phyloP scores from a whole-genome alignment of 2,329 filamentous ascomycete genomes.

The Diaporthe destruens region DNA sequence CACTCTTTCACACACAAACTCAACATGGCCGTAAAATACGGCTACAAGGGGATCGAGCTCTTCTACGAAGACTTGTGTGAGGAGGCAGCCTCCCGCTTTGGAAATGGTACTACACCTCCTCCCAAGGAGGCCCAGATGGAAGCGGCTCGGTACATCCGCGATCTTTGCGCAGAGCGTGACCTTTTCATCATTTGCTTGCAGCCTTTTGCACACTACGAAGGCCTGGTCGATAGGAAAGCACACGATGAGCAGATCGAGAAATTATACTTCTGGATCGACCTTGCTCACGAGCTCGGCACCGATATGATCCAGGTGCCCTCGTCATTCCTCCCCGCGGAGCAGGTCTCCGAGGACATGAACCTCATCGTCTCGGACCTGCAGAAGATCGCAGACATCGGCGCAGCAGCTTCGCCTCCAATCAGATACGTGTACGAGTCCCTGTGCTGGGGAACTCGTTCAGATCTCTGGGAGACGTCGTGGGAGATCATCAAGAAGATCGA shows the following conservation, averaged over 20 bases:
- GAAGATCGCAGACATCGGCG: slow-evolving; percentile 76
- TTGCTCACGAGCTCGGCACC: slow-evolving; percentile 74
- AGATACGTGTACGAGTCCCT: slow-evolving; percentile 81
- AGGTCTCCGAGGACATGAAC: slow-evolving; percentile 60
- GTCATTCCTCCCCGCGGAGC: slow-evolving; percentile 69
- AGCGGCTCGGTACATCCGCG: slow-evolving; percentile 69
- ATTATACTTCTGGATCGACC: slow-evolving; percentile 76
- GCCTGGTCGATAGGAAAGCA: slow-evolving; percentile 71
- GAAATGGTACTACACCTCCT: slow-evolving; percentile 26
- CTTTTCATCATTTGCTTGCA: slow-evolving; percentile 77
- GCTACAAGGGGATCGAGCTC: slow-evolving; percentile 78
- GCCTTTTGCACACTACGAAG: slow-evolving; percentile 84
- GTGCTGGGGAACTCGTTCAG: slow-evolving; percentile 77
- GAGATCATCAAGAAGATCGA: slow-evolving; percentile 74
- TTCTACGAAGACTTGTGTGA: slow-evolving; percentile 83
- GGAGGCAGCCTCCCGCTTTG: slow-evolving; percentile 56
- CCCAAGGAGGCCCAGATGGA: slow-evolving; percentile 52
- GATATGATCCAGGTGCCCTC: slow-evolving; percentile 82
- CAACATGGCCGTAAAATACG: slow-evolving; percentile 73
- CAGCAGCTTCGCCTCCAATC: slow-evolving; percentile 66
- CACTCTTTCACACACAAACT: slow-evolving; percentile 78
- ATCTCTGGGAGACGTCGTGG: slow-evolving; percentile 81
- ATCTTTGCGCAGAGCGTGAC: slow-evolving; percentile 62
- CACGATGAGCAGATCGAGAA: slow-evolving; percentile 71
- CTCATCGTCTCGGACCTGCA: slow-evolving; percentile 73